A percentile compares a stretch with the other conserved stretches of the same genome.
Conservation (phyloP, 805 yeast genomes). For the Wickerhamomyces ciferrii region DNA sequence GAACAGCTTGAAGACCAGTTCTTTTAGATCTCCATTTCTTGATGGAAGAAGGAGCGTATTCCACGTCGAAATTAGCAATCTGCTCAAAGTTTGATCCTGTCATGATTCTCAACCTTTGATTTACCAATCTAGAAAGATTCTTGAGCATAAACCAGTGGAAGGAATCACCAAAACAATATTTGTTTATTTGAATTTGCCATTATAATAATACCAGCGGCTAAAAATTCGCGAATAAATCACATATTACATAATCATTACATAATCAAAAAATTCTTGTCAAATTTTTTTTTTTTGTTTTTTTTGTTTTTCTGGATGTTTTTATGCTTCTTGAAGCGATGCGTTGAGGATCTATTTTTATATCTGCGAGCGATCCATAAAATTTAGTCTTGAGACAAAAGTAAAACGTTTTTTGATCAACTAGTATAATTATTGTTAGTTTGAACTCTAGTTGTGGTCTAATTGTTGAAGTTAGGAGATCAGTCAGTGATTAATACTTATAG, state of each 20-base stretch:
- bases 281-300: not conserved
- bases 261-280: too few species aligned
- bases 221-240: too few species aligned
- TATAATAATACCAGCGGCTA: too few species aligned
- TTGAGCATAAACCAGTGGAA: too few species aligned
- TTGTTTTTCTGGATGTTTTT: not conserved
- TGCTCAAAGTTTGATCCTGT: conserved; percentile 28
- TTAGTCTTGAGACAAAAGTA: not conserved
- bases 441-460: not conserved
- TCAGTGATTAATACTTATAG: too few species aligned
- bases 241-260: too few species aligned
- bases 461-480: too few species aligned
- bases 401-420: too few species aligned
- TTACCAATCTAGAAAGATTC: not conserved
- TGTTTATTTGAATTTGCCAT: too few species aligned
- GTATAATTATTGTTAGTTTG: too few species aligned
- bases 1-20: conserved; percentile 79
- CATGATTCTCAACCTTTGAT: not conserved
- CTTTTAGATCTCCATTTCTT: conserved; percentile 74
- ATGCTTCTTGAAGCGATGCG: not conserved
- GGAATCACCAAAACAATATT: too few species aligned
- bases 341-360: not conserved
- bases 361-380: not conserved
- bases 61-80: conserved; percentile 52
- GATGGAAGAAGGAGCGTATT: conserved; percentile 66